phyloP scores from a whole-genome alignment of 2,329 filamentous ascomycete species.

The Aspergillus sp. region DNA sequence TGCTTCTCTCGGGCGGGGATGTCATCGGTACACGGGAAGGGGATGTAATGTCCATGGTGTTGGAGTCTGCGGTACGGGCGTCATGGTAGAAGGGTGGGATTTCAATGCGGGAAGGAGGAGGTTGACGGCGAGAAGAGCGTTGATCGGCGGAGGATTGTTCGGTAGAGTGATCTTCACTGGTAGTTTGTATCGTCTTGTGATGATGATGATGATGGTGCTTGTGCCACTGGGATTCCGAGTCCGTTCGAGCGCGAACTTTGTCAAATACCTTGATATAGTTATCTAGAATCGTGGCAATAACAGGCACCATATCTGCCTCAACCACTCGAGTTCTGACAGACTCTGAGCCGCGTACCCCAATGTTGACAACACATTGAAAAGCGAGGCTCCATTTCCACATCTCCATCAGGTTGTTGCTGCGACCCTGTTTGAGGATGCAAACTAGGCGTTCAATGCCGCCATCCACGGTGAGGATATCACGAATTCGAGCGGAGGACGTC shows the following conservation, averaged over 20 bases:
- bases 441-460: conserved; percentile 95
- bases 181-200: conserved; percentile 32
- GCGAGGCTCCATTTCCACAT: conserved; percentile 99
- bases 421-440: conserved; percentile 95
- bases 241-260: conserved; percentile 83
- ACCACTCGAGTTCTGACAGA: conserved; percentile 92
- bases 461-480: conserved; percentile 97
- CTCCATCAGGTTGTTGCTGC: conserved; percentile 98
- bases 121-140: conserved; percentile 72
- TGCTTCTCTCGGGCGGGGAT: conserved; percentile 72
- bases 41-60: conserved; percentile 64
- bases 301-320: conserved; percentile 98
- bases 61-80: conserved; percentile 53
- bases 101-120: conserved; percentile 82
- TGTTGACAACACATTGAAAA: conserved; percentile 99
- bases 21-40: conserved; percentile 68
- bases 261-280: conserved; percentile 98
- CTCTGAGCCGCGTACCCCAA: conserved; percentile 94
- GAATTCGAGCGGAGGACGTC: conserved; percentile 94
- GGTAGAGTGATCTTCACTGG: conserved; percentile 53
- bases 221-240: conserved; percentile 70
- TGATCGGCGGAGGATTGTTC: conserved; percentile 42
- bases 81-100: conserved; percentile 65
- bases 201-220: conserved; percentile 28
- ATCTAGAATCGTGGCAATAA: conserved; percentile 96